Conservation (phyloP, 2,329 filamentous ascomycete genomes). For the Claviceps fusiformis region DNA sequence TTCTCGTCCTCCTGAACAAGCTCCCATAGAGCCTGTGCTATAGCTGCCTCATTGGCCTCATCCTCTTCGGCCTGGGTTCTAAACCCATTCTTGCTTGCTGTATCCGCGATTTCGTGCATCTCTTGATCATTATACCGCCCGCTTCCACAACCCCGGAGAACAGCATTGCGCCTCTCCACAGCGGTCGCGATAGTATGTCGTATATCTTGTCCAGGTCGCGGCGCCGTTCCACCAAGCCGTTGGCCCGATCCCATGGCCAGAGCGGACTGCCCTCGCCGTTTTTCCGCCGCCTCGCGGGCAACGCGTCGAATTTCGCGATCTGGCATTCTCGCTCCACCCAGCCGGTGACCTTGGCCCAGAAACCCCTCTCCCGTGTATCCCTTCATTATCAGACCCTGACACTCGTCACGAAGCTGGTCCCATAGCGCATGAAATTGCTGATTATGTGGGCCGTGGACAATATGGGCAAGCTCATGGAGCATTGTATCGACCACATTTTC, state of each 20-base stretch:
- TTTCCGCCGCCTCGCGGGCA: conserved; percentile 62
- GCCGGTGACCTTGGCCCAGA: conserved; percentile 56
- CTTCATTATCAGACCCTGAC: conserved; percentile 60
- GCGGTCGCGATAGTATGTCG: conserved; percentile 60
- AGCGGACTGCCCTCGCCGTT: conserved; percentile 39
- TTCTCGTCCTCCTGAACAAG: conserved; percentile 64
- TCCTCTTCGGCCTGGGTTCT: conserved; percentile 77
- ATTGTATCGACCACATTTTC: conserved; percentile 80
- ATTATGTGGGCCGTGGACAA: conserved; percentile 71
- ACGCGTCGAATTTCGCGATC: conserved; percentile 60
- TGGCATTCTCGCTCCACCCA: conserved; percentile 56
- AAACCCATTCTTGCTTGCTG: conserved; percentile 59
- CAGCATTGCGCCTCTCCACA: conserved; percentile 51
- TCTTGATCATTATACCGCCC: conserved; percentile 52
- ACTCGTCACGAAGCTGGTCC: conserved; percentile 80
- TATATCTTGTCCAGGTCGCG: conserved; percentile 48
- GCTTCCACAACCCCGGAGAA: conserved; percentile 63
- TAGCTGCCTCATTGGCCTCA: conserved; percentile 75
- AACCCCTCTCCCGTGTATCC: conserved; percentile 90
- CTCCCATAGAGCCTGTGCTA: conserved; percentile 75
- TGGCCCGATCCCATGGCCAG: conserved; percentile 55
- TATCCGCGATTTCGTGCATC: conserved; percentile 49
- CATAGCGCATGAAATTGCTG: conserved; percentile 71
- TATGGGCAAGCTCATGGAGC: conserved; percentile 90
- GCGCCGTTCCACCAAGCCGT: conserved; percentile 51